Conservation (phyloP, 306 rosid species). For the Adenanthera pavonina region DNA sequence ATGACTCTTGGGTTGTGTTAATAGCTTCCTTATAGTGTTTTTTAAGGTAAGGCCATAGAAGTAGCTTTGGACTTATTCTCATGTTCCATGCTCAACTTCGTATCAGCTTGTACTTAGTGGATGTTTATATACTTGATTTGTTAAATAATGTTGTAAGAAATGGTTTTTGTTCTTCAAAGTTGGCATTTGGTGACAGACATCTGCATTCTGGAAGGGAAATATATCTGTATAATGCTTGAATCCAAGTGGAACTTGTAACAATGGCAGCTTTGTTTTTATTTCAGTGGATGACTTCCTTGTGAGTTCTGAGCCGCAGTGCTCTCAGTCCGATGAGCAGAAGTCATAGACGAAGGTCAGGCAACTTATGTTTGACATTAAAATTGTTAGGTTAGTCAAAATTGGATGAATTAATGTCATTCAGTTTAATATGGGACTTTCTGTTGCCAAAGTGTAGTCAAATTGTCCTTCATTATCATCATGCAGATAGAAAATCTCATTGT, state of each 20-base stretch:
- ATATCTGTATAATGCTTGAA: not conserved
- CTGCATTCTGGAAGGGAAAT: conserved; percentile 9
- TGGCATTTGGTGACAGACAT: not conserved
- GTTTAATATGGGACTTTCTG: conserved; percentile 36
- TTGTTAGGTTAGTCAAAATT: conserved; percentile 40
- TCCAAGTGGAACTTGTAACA: not conserved
- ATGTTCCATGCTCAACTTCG: not conserved
- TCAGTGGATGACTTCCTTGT: conserved; percentile 87
- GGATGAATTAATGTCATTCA: conserved; percentile 36
- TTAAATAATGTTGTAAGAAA: not conserved
- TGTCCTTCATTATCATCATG: conserved; percentile 40
- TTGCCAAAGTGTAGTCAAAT: conserved; percentile 34
- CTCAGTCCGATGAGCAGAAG: conserved; percentile 77
- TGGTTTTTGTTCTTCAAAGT: conserved; percentile 1
- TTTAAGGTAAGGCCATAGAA: not conserved
- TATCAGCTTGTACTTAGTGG: not conserved
- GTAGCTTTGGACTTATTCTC: not conserved
- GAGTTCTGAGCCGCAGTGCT: conserved; percentile 61
- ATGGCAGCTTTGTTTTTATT: conserved; percentile 38
- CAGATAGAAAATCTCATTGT: conserved; percentile 40
- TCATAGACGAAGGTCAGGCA: conserved; percentile 46
- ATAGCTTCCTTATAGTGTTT: not conserved
- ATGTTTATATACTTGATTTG: conserved; percentile 20
- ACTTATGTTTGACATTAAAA: conserved; percentile 33
- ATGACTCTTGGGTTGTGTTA: not conserved